A percentile compares a stretch with the other conserved stretches of the same genome.
Conservation (phyloP, 2,329 filamentous ascomycete genomes). For the Paecilomyces dactylethromorphus region DNA sequence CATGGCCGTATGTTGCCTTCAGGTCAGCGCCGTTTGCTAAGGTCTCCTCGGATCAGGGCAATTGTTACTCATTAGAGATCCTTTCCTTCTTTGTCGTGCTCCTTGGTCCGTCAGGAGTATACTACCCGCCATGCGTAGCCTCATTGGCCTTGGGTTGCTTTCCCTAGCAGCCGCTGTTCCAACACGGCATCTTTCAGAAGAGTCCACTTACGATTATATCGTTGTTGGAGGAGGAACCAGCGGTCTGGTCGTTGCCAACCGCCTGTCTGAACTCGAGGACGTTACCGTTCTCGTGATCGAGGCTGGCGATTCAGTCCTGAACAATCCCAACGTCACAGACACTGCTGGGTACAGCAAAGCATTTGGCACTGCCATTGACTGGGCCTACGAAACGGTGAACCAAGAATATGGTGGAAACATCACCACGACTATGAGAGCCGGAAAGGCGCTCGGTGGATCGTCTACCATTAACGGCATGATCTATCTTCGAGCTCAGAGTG, state of each 20-base stretch:
- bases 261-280: slow-evolving; percentile 22
- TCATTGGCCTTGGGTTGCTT: background rate
- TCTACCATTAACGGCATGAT: slow-evolving; percentile 39
- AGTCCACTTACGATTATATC: slow-evolving; percentile 19
- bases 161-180: background rate
- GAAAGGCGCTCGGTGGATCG: slow-evolving; percentile 38
- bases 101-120: background rate
- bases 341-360: slow-evolving; percentile 15
- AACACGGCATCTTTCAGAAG: background rate
- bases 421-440: slow-evolving; percentile 27
- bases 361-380: slow-evolving; percentile 33
- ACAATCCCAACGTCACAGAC: slow-evolving; percentile 23
- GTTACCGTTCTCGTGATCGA: slow-evolving; percentile 23
- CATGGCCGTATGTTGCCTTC: background rate
- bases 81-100: background rate
- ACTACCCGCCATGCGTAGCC: background rate
- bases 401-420: slow-evolving; percentile 29
- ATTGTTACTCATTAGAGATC: background rate
- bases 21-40: background rate
- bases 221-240: slow-evolving; percentile 28
- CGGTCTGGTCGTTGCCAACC: slow-evolving; percentile 27
- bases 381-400: slow-evolving; percentile 31
- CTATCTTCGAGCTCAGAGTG: slow-evolving; percentile 27
- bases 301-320: slow-evolving; percentile 17
- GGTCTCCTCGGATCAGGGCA: background rate